These are phyloP conservation scores for Pleurotus cornucopiae DNA, from an alignment of 768 basidiomycete species.

Conservation along the genomic window DNA sequence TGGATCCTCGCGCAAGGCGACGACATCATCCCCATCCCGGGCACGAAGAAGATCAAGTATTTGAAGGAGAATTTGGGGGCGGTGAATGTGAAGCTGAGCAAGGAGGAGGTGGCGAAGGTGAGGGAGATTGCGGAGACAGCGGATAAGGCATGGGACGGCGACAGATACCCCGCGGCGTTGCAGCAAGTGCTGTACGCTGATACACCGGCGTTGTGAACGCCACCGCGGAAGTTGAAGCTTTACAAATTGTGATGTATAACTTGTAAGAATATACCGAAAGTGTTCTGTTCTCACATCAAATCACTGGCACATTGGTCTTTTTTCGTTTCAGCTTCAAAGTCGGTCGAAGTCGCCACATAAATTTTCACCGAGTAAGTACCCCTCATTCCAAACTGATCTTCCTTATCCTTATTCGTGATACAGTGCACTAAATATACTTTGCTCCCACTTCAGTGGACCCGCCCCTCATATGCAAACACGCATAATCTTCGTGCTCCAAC, in stretches of 20 bases:
- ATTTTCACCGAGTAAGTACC: no score
- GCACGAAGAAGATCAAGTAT: conserved; percentile 32
- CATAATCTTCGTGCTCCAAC: no score
- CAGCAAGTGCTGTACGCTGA: conserved; percentile 11
- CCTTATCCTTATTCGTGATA: no score
- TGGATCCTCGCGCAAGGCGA: conserved; percentile 33
- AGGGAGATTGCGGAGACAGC: conserved; percentile 22
- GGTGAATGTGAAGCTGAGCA: conserved; percentile 19
- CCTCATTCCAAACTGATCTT: no score
- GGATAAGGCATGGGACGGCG: conserved; percentile 20
- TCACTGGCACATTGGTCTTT: no score
- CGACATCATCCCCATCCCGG: conserved; percentile 34
- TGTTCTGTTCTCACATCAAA: background rate
- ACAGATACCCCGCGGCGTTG: conserved; percentile 14
- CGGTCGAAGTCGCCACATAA: no score
- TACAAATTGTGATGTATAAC: background rate
- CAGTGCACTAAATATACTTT: no score
- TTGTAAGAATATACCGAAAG: background rate
- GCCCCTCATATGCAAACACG: no score
- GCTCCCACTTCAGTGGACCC: no score
- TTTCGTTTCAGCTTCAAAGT: no score
- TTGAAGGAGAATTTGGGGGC: conserved; percentile 35
- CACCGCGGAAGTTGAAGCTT: background rate
- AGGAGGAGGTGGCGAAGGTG: conserved; percentile 25
- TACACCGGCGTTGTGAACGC: conserved; percentile 8